These are phyloP conservation scores for Antrodiella citrinella DNA, from an alignment of 768 basidiomycete genomes.

Conservation along the genomic window DNA sequence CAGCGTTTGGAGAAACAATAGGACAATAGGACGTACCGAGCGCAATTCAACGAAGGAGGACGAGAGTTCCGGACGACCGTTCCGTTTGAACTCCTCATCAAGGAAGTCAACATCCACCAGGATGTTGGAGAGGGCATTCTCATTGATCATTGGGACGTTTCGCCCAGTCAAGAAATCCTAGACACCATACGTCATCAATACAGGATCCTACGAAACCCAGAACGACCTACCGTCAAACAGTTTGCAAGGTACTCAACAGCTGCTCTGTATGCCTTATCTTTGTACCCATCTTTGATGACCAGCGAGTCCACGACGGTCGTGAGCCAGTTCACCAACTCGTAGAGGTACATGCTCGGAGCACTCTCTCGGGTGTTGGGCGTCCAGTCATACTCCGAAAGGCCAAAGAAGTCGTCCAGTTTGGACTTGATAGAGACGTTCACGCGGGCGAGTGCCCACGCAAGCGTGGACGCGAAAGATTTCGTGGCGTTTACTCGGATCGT, in stretches of 20 bases:
- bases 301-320: slow-evolving; percentile 92
- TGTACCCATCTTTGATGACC: slow-evolving; percentile 74
- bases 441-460: slow-evolving; percentile 61
- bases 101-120: slow-evolving; percentile 82
- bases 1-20: slow-evolving; percentile 1
- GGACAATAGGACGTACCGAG: slow-evolving; percentile 39
- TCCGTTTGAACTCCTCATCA: slow-evolving; percentile 75
- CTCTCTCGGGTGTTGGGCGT: slow-evolving; percentile 62
- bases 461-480: slow-evolving; percentile 59
- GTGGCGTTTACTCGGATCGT: slow-evolving; percentile 61
- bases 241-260: slow-evolving; percentile 86
- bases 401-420: slow-evolving; percentile 95
- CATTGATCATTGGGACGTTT: slow-evolving; percentile 74
- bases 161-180: slow-evolving; percentile 76
- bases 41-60: slow-evolving; percentile 75
- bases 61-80: slow-evolving; percentile 62
- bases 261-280: slow-evolving; percentile 82
- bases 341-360: slow-evolving; percentile 87
- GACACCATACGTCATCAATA: not conserved
- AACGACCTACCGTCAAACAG: slow-evolving; percentile 69
- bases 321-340: slow-evolving; percentile 93
- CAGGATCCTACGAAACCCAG: not conserved
- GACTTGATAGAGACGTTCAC: slow-evolving; percentile 79
- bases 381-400: slow-evolving; percentile 93
- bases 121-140: slow-evolving; percentile 82